phyloP scores from a whole-genome alignment of 2,329 filamentous ascomycete genomes.

The Verticillium dahliae region DNA sequence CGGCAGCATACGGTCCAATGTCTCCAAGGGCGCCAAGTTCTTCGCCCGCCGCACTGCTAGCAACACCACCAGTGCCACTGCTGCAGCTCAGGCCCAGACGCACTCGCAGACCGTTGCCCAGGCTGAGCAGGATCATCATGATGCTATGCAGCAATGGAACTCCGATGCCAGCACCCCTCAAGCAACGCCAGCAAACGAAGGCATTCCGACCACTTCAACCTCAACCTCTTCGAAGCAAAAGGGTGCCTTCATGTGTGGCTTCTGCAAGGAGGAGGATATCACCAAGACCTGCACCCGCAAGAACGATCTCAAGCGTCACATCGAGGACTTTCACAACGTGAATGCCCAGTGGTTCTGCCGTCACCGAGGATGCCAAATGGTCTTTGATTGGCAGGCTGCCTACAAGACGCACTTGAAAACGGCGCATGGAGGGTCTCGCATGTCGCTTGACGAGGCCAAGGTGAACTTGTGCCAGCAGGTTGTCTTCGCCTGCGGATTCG shows the following conservation, averaged over 20 bases:
- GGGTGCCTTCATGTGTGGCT: slow-evolving; percentile 29
- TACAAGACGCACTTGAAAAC: slow-evolving; percentile 40
- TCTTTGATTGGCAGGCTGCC: slow-evolving; percentile 41
- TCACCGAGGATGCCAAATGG: slow-evolving; percentile 33
- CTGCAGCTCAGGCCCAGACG: slow-evolving; percentile 3
- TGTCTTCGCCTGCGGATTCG: slow-evolving; percentile 42
- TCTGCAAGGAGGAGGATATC: slow-evolving; percentile 35
- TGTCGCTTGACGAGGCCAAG: slow-evolving; percentile 33
- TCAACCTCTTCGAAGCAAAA: slow-evolving; percentile 26
- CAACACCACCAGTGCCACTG: slow-evolving; percentile 7
- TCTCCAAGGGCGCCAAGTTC: slow-evolving; percentile 28
- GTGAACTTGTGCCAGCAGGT: slow-evolving; percentile 37
- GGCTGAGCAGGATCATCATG: neutral
- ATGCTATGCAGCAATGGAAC: neutral
- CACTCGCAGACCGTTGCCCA: slow-evolving; percentile 2
- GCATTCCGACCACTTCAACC: slow-evolving; percentile 14
- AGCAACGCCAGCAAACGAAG: slow-evolving; percentile 11
- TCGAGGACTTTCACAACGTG: slow-evolving; percentile 40
- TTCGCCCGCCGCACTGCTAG: slow-evolving; percentile 18
- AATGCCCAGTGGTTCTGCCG: slow-evolving; percentile 40
- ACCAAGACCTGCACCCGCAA: slow-evolving; percentile 37
- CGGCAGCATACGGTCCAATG: slow-evolving; percentile 32
- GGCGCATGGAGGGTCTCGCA: slow-evolving; percentile 33
- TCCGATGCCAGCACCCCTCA: neutral
- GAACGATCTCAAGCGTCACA: slow-evolving; percentile 42